Evolutionary conservation across 805 yeast genomes (phyloP), one percentile per base, ranked within the genome.

Genomic region (Starmerella kuoi): DNA sequence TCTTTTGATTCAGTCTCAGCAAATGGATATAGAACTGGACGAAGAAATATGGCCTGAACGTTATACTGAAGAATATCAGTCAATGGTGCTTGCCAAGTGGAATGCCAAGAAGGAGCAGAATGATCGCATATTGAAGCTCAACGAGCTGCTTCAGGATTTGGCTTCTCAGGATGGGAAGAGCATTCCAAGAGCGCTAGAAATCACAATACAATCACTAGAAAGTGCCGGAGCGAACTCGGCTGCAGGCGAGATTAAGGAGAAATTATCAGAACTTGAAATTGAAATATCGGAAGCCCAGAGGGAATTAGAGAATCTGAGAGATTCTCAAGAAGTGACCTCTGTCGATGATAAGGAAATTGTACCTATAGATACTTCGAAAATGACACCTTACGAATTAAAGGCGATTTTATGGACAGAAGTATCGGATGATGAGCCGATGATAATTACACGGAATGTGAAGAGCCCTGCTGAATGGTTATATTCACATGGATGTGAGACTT

Each of bases 11-110:
- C 31, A 40, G 7, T 38, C 43, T 31, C 32, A 25, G 14, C 36
- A 37, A 17, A 11, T 28, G 22, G 28, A 23, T 7, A 31, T 45
- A 23, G 24, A 9, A 14, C 3, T 45, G 3, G 35, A 26, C 12
- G 24, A 36, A 12, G 26, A 33, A 15, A 19, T 47, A 4, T 37
- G 40, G 39, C 48, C 48, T 4, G 45, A 42, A 23, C 30, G 46
- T 15, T 47, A 47, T 18, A 37, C 37, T 4, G 27, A n/a, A 7
- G 5, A 33, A n/a, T 33, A 21, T 18, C 25, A 26, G 6, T 18
- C 7, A 5, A 14, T n/a, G 4, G 25, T 33, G 26, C 11, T 20
- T 9, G 15, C 8, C 17, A 33, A n/a, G n/a, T 22, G 24, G 26
- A 20, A 43, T 35, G 32, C 32, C 8, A 15, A 22, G 14, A 20